Evolutionary conservation across 169 alveolate species (phyloP).

Genomic region (Plasmodium blacklocki): DNA sequence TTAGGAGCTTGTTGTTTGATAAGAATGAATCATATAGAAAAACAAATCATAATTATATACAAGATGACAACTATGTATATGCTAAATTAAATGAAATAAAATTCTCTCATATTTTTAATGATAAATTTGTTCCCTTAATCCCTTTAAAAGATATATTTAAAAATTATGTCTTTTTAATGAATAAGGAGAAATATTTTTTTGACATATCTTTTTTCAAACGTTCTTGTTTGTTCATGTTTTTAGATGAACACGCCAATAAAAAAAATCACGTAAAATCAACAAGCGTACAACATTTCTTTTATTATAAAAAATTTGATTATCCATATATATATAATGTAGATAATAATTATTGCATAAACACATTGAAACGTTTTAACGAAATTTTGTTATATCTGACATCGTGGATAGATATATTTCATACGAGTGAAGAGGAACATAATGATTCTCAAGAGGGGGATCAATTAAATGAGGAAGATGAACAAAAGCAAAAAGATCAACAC

Average conservation of each 20-base stretch:
- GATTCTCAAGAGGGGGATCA: conserved; percentile 1
- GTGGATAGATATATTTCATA: conserved; percentile 67
- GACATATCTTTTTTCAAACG: conserved; percentile 53
- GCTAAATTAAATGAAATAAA: conserved; percentile 24
- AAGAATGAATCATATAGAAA: too few species aligned
- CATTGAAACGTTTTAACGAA: conserved; percentile 48
- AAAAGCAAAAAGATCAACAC: background rate
- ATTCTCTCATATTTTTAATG: conserved; percentile 56
- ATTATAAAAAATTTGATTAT: conserved; percentile 49
- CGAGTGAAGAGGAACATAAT: conserved; percentile 34
- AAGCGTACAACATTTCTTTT: conserved; percentile 49
- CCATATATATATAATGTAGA: conserved; percentile 67
- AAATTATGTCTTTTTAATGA: conserved; percentile 54
- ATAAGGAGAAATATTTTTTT: conserved; percentile 42
- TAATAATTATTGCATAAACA: conserved; percentile 25
- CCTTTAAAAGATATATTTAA: conserved; percentile 22
- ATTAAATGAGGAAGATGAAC: conserved; percentile 8
- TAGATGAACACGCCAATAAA: conserved; percentile 51
- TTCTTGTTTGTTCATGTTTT: conserved; percentile 61
- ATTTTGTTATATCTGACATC: conserved; percentile 42
- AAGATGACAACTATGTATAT: conserved; percentile 19
- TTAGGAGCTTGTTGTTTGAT: too few species aligned
- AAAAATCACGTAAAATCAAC: conserved; percentile 51
- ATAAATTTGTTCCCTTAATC: conserved; percentile 54
- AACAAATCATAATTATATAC: background rate